A percentile compares a stretch with the other conserved stretches of the same genome.
Evolutionary conservation across 2,329 filamentous ascomycete species (phyloP).

Genomic region (Shiraia sp.): DNA sequence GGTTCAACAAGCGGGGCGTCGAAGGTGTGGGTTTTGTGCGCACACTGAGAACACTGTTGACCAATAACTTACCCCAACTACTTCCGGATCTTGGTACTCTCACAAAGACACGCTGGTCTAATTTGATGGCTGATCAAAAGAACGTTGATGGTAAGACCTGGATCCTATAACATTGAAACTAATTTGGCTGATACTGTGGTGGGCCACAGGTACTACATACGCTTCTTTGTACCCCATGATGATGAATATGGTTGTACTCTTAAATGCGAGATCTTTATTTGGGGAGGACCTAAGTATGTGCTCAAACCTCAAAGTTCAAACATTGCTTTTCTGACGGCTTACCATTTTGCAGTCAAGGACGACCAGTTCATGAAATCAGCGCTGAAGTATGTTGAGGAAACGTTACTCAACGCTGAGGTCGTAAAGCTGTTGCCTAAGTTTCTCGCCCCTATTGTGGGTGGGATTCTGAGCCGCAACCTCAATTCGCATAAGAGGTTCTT

Average conservation of each 20-base stretch:
- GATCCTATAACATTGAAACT: background rate
- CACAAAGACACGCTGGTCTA: background rate
- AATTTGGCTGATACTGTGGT: background rate
- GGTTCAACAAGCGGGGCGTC: constrained; percentile 23
- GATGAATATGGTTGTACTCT: background rate
- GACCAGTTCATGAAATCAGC: constrained; percentile 17
- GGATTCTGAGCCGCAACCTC: background rate
- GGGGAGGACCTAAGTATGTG: constrained; percentile 7
- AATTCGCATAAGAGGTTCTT: constrained; percentile 5
- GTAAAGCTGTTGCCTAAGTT: constrained; percentile 11
- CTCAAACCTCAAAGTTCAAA: no score
- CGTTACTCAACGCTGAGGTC: constrained; percentile 20
- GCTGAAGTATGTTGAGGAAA: constrained; percentile 16
- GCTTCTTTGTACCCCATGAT: constrained; percentile 1
- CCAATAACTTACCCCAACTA: constrained; percentile 9
- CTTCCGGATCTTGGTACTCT: constrained; percentile 1
- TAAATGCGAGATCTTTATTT: constrained; percentile 8
- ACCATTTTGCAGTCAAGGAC: constrained; percentile 10
- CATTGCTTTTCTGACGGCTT: no score
- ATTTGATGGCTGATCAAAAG: background rate
- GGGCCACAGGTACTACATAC: no score
- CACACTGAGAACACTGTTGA: constrained; percentile 14
- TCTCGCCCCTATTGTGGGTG: background rate
- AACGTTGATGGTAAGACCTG: background rate
- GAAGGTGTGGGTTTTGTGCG: constrained; percentile 23